Base-by-base conservation (phyloP, 2,329 filamentous ascomycete genomes). In the Pestalotiopsis sp. region DNA sequence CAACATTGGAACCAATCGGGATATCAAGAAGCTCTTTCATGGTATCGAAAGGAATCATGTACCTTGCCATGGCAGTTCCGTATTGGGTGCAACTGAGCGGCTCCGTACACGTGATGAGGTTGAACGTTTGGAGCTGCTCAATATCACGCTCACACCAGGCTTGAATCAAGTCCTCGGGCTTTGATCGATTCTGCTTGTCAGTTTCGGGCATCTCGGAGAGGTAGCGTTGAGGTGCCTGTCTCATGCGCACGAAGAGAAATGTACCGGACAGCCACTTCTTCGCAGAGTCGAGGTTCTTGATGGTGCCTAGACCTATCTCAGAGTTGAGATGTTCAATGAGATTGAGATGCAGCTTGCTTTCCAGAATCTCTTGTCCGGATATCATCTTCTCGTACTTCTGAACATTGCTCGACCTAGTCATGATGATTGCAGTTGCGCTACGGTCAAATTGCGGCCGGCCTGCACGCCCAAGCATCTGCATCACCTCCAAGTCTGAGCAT, bases 401-500 rank as follows among this genome's bases (percentile, higher is more conserved):
- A 5, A 88, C 87, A 64, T 90, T 91, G 4, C 89, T 82, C n/a
- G 85, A 82, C 27, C 88, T 87, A 0, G 93, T 96, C 82, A 97
- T 88, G 67, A 97, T 95, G 17, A 96, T 90, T 12, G 92, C 94
- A 52, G 90, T 86, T 3, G 92, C 93, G 68, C 83, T 92, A 64
- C 89, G 86, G 73, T 95, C 94, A 71, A 95, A 97, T 75, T 97
- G 94, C 5, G 94, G 93, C 23, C 93, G 86, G 1, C 94, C 93
- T 64, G 93, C 93, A 71, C 93, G 89, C 6, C 93, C 93, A 63
- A 97, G 87, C 93, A 97, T 97, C 74, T 97, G 93, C 91, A 95
- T 95, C 70, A 95, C 87, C 73, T 97, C 93, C 4, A 97, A 83
- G 76, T 96, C 93, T 0, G 92, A 90, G 72, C 94, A 94, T 76